Conservation (phyloP, 768 basidiomycete genomes). For the Fomitopsis serialis region DNA sequence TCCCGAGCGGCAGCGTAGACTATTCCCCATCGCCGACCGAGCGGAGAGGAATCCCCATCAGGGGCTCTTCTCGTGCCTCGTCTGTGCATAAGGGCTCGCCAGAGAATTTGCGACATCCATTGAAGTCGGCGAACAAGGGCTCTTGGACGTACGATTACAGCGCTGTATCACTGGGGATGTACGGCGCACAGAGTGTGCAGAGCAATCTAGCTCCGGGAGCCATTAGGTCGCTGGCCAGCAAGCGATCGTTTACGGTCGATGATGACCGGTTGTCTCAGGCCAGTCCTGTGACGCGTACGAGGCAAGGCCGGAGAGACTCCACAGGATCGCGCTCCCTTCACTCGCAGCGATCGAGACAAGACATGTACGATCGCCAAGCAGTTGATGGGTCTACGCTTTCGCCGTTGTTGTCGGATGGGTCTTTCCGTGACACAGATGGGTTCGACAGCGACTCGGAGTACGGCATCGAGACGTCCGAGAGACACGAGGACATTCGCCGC, state of each 20-base stretch:
- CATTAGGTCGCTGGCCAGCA: not conserved
- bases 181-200: conserved; percentile 6
- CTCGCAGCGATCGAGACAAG: conserved; percentile 15
- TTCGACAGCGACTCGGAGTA: conserved; percentile 16
- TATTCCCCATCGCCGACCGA: conserved; percentile 1
- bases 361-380: conserved; percentile 5
- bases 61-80: conserved; percentile 9
- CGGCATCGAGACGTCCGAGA: conserved; percentile 7
- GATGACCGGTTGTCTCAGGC: conserved; percentile 7
- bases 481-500: not conserved
- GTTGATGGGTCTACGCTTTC: conserved; percentile 1
- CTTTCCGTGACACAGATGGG: conserved; percentile 5
- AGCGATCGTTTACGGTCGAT: conserved; percentile 6
- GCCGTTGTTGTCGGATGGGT: conserved; percentile 15
- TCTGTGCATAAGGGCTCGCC: conserved; percentile 11
- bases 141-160: conserved; percentile 8
- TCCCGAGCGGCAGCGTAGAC: not conserved
- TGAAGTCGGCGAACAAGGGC: conserved; percentile 6
- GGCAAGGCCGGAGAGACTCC: conserved; percentile 16
- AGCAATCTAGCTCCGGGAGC: not conserved
- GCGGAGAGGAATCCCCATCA: conserved; percentile 10
- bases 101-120: conserved; percentile 7
- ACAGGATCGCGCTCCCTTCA: conserved; percentile 18
- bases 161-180: not conserved
- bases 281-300: not conserved